Percentiles rank a stretch among this genome's conserved stretches.
Evolutionary conservation across 768 basidiomycete genomes (phyloP).

Genomic region (Asterophora lycoperdoides): DNA sequence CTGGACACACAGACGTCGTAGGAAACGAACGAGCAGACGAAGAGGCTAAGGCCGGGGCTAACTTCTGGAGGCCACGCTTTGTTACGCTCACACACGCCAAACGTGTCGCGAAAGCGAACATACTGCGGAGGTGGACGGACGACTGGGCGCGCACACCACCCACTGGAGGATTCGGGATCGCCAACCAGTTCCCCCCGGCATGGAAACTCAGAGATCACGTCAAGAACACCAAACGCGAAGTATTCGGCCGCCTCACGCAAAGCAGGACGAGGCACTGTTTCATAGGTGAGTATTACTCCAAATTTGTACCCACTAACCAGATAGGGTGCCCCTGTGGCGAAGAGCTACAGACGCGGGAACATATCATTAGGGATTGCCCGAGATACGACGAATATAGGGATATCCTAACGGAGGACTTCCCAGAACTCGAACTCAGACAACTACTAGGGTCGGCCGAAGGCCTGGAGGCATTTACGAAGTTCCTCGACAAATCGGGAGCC

Average conservation of each 20-base stretch:
- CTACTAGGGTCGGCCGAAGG: too few relatives aligned
- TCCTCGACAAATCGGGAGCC: too few relatives aligned
- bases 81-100: background rate
- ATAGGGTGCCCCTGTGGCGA: conserved; percentile 25
- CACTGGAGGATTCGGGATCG: background rate
- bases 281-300: conserved; percentile 19
- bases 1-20: background rate
- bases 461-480: too few relatives aligned
- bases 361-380: too few relatives aligned
- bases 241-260: too few relatives aligned
- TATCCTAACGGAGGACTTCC: too few relatives aligned
- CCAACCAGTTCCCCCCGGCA: too few relatives aligned
- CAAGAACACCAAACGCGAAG: background rate
- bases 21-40: background rate
- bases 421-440: too few relatives aligned
- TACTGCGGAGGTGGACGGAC: background rate
- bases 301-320: too few relatives aligned
- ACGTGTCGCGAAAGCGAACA: background rate
- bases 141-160: background rate
- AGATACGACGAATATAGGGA: too few relatives aligned
- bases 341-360: conserved; percentile 16
- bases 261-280: conserved; percentile 24
- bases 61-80: background rate
- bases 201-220: too few relatives aligned
- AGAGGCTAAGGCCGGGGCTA: background rate